Percentiles rank a stretch among this genome's conserved stretches.
Conservation (phyloP, 306 rosid genomes). For the Adenanthera pavonina region DNA sequence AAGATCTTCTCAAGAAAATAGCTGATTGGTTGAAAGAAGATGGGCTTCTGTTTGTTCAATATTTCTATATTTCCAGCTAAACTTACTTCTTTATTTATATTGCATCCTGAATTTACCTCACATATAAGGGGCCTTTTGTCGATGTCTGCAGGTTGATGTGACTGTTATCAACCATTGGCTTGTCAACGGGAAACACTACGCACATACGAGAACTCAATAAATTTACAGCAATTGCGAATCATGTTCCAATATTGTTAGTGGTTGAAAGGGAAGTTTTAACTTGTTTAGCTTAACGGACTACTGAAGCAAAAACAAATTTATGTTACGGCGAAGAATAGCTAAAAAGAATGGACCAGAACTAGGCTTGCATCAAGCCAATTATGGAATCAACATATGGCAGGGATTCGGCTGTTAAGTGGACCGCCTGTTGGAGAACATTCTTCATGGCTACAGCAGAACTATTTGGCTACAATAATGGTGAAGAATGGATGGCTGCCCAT, state of each 20-base stretch:
- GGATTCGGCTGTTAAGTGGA: constrained; percentile 88
- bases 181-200: constrained; percentile 82
- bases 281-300: neutral
- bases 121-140: constrained; percentile 20
- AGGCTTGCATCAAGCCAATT: constrained; percentile 62
- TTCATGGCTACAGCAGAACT: constrained; percentile 89
- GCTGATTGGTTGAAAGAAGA: constrained; percentile 88
- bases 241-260: constrained; percentile 4
- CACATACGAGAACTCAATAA: constrained; percentile 61
- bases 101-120: neutral
- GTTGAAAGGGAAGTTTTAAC: neutral
- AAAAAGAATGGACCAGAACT: constrained; percentile 77
- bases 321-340: constrained; percentile 94
- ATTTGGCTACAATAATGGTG: constrained; percentile 82
- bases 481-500: constrained; percentile 92
- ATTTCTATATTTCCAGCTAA: constrained; percentile 94
- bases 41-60: constrained; percentile 72
- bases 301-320: constrained; percentile 17
- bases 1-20: constrained; percentile 85
- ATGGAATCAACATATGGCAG: constrained; percentile 89
- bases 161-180: constrained; percentile 85
- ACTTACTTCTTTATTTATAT: neutral
- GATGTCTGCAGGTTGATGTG: constrained; percentile 72
- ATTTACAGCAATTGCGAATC: constrained; percentile 9
- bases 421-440: constrained; percentile 92